Evolutionary conservation across 2,329 filamentous ascomycete species (phyloP).

Genomic region (Alternaria gaisen): DNA sequence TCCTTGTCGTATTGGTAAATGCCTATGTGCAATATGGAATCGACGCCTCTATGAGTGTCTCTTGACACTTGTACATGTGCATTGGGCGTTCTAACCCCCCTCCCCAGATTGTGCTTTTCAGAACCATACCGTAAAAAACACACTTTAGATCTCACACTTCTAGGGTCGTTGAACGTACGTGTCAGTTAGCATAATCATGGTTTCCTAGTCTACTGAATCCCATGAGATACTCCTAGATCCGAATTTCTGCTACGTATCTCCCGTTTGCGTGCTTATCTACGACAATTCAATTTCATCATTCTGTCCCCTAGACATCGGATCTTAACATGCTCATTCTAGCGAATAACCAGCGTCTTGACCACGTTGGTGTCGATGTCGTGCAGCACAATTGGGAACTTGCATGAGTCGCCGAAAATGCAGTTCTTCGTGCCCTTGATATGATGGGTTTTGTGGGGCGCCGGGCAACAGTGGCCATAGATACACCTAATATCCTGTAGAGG

Average conservation of each 20-base stretch:
- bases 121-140: background rate
- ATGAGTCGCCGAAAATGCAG: conserved; percentile 66
- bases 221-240: background rate
- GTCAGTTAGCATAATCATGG: background rate
- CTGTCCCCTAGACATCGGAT: background rate
- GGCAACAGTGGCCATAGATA: conserved; percentile 71
- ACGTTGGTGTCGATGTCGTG: conserved; percentile 67
- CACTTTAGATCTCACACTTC: background rate
- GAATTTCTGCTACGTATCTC: background rate
- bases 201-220: background rate
- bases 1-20: background rate
- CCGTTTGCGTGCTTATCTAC: background rate
- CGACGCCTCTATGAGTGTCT: background rate
- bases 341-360: conserved; percentile 60
- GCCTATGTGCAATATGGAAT: background rate
- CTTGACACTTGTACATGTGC: background rate
- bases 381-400: conserved; percentile 65
- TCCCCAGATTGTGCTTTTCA: background rate
- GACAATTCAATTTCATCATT: background rate
- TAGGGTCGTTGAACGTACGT: background rate
- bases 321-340: conserved; percentile 16
- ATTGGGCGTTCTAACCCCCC: background rate
- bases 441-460: conserved; percentile 55
- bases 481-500: conserved; percentile 53
- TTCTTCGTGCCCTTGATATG: conserved; percentile 60